Conservation (phyloP, 768 basidiomycete species). For the Serendipita sp. region DNA sequence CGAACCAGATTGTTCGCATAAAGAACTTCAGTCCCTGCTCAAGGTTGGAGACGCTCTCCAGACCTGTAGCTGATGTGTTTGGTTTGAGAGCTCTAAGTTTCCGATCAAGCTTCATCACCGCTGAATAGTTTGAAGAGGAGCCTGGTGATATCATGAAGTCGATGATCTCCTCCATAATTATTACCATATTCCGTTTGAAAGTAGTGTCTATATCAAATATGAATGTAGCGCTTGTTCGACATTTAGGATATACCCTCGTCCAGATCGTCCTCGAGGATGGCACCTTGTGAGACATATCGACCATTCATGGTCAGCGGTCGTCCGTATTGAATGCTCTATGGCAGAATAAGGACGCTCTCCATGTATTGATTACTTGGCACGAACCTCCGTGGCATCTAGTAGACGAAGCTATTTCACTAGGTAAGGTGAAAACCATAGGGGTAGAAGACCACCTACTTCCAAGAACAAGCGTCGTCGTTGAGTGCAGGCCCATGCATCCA, state of each 20-base stretch:
- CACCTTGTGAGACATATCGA: not conserved
- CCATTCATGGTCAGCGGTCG: not conserved
- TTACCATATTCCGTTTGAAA: not conserved
- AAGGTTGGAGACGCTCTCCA: too few relatives aligned
- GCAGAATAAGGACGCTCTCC: not conserved
- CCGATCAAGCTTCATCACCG: not conserved
- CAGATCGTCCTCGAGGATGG: not conserved
- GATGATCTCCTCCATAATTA: not conserved
- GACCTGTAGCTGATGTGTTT: not conserved
- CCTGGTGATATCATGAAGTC: not conserved
- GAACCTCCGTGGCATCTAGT: not conserved
- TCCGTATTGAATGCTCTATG: constrained; percentile 1
- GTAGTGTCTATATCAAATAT: not conserved
- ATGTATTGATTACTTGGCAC: not conserved
- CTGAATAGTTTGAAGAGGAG: not conserved
- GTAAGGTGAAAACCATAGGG: not conserved
- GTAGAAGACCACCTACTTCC: not conserved
- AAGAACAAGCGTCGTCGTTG: not conserved
- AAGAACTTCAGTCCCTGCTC: not conserved
- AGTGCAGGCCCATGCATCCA: not conserved
- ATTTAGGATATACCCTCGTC: not conserved
- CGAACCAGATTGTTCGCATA: not conserved
- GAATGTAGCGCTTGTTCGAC: not conserved
- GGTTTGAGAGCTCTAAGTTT: not conserved
- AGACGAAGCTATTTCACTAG: not conserved